Evolutionary conservation across 2,329 filamentous ascomycete genomes (phyloP).

Genomic region (Penicillium sp.): DNA sequence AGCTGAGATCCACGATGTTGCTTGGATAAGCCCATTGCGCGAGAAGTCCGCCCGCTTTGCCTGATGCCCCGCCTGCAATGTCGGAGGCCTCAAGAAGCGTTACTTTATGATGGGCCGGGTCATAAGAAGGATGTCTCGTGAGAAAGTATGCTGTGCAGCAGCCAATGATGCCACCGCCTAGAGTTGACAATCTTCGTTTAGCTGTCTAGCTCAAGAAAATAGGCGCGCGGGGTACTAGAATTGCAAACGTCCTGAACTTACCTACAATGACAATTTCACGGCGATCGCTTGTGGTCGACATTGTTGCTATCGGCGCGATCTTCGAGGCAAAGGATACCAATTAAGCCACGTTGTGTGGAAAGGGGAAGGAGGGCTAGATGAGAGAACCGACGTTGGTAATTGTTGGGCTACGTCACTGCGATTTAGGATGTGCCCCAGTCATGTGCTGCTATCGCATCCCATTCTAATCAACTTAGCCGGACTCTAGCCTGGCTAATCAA

Average conservation of each 20-base stretch:
- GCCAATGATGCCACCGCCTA: slow-evolving; percentile 91
- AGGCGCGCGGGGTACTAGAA: slow-evolving; percentile 32
- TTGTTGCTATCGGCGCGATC: slow-evolving; percentile 31
- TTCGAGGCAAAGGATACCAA: slow-evolving; percentile 21
- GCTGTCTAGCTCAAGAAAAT: slow-evolving; percentile 2
- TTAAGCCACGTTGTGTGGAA: slow-evolving; percentile 30
- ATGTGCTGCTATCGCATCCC: slow-evolving; percentile 23
- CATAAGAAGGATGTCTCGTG: slow-evolving; percentile 80
- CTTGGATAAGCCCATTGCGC: slow-evolving; percentile 89
- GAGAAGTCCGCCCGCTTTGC: slow-evolving; percentile 89
- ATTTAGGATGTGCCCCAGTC: slow-evolving; percentile 24
- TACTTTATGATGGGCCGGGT: slow-evolving; percentile 73
- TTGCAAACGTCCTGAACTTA: slow-evolving; percentile 27
- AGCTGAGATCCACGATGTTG: slow-evolving; percentile 83
- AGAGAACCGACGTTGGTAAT: slow-evolving; percentile 9
- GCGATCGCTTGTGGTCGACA: slow-evolving; percentile 36
- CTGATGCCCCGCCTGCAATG: slow-evolving; percentile 88
- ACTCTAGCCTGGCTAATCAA: too few relatives aligned
- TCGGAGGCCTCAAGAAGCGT: slow-evolving; percentile 84
- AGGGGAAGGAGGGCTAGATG: slow-evolving; percentile 4
- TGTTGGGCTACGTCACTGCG: slow-evolving; percentile 36
- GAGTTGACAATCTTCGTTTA: slow-evolving; percentile 17
- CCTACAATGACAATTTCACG: slow-evolving; percentile 49
- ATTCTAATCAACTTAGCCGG: not conserved
- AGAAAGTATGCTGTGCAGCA: slow-evolving; percentile 89